phyloP scores from a whole-genome alignment of 2,329 filamentous ascomycete genomes.

The Cladosporium sp. region DNA sequence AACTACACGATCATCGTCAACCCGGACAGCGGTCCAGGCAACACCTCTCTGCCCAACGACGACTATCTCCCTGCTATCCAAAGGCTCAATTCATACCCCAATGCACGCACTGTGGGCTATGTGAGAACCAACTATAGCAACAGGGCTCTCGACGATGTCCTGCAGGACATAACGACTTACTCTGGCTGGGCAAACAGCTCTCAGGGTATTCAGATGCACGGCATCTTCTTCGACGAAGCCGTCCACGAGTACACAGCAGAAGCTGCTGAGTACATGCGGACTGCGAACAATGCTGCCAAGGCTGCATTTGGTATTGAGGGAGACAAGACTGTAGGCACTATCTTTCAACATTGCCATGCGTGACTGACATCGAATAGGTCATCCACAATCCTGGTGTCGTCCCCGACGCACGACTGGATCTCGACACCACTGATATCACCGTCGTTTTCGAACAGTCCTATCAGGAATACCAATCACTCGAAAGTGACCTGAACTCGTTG shows the following conservation, averaged over 20 bases:
- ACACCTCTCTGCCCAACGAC: conserved; percentile 16
- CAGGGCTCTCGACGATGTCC: conserved; percentile 17
- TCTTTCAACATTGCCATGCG: neutral
- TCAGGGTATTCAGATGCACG: conserved; percentile 16
- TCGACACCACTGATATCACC: conserved; percentile 19
- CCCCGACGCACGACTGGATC: conserved; percentile 14
- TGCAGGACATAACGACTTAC: conserved; percentile 23
- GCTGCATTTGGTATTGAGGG: conserved; percentile 14
- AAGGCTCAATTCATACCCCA: conserved; percentile 24
- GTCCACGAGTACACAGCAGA: conserved; percentile 14
- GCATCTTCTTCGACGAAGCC: conserved; percentile 28
- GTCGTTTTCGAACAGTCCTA: conserved; percentile 22
- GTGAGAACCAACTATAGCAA: conserved; percentile 22
- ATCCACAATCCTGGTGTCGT: conserved; percentile 23
- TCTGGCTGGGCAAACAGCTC: conserved; percentile 22
- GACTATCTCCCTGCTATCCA: conserved; percentile 25
- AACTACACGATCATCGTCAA: conserved; percentile 23
- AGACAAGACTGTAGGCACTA: conserved; percentile 15
- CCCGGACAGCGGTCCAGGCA: conserved; percentile 19
- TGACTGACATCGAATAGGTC: conserved; percentile 13
- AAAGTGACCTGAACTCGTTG: conserved; percentile 11
- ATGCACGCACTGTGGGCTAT: conserved; percentile 27
- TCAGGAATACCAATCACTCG: conserved; percentile 10
- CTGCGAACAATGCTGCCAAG: conserved; percentile 17
- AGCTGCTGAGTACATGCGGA: conserved; percentile 11